Conservation (phyloP, 768 basidiomycete species). For the Leccinum disarticulatum region DNA sequence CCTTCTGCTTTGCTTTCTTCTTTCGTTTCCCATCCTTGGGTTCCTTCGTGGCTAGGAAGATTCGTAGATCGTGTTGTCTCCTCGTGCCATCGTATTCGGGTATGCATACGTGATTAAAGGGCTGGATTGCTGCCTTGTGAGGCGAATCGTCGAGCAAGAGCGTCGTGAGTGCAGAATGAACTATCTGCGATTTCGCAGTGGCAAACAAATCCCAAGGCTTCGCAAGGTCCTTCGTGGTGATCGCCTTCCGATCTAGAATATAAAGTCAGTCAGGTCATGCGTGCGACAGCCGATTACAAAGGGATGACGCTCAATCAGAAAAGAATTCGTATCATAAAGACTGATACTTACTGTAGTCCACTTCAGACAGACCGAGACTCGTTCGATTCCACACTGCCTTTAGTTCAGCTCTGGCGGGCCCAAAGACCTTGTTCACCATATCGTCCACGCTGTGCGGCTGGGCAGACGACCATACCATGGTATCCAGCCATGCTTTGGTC, state of each 20-base stretch:
- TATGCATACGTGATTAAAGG: conserved; percentile 80
- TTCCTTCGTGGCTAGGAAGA: conserved; percentile 20
- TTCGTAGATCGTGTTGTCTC: conserved; percentile 40
- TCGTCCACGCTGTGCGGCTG: conserved; percentile 75
- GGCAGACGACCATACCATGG: conserved; percentile 89
- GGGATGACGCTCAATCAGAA: conserved; percentile 16
- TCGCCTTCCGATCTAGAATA: conserved; percentile 17
- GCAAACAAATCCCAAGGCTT: conserved; percentile 61
- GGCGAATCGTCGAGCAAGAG: conserved; percentile 54
- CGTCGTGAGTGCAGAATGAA: conserved; percentile 47
- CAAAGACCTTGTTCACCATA: conserved; percentile 71
- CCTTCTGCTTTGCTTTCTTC: conserved; percentile 7
- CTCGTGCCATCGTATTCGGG: conserved; percentile 56
- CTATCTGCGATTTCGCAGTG: conserved; percentile 7
- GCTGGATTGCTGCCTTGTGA: conserved; percentile 63
- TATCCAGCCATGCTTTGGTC: conserved; percentile 70
- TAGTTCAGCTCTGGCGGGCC: conserved; percentile 39
- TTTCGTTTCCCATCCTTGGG: conserved; percentile 11
- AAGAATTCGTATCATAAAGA: neutral
- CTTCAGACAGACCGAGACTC: conserved; percentile 61
- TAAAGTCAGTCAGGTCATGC: conserved; percentile 1
- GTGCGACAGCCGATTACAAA: neutral
- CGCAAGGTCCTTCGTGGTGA: conserved; percentile 74
- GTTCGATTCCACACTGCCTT: conserved; percentile 79
- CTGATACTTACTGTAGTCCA: conserved; percentile 64